phyloP scores from a whole-genome alignment of 495 filamentous ascomycete genomes.

The Lophiotrema nucula region DNA sequence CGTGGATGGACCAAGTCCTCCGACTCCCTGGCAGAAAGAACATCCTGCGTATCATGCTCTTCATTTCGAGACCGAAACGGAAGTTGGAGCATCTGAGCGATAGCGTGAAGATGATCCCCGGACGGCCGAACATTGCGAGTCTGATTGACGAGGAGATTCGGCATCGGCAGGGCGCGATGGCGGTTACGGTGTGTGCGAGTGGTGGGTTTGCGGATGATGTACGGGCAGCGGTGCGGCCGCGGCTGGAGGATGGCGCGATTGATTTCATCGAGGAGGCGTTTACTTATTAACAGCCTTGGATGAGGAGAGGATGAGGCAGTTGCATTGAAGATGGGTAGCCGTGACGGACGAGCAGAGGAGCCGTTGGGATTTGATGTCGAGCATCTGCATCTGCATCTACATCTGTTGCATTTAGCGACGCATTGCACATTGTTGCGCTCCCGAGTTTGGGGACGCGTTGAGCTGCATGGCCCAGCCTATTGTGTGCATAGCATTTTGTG shows the following conservation, averaged over 20 bases:
- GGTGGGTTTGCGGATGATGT: constrained; percentile 90
- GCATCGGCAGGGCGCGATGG: constrained; percentile 73
- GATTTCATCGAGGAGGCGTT: constrained; percentile 97
- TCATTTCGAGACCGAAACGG: constrained; percentile 79
- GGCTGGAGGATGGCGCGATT: constrained; percentile 63
- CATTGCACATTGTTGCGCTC: too few species aligned
- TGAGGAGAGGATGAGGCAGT: too few species aligned
- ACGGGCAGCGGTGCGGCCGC: constrained; percentile 63
- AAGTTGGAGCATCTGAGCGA: constrained; percentile 78
- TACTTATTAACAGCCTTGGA: constrained; percentile 59
- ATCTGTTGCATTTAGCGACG: too few species aligned
- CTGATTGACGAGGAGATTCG: constrained; percentile 78
- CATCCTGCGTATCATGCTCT: constrained; percentile 79
- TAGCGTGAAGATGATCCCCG: constrained; percentile 88
- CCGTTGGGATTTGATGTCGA: too few species aligned
- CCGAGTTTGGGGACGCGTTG: too few species aligned
- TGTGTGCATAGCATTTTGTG: too few species aligned
- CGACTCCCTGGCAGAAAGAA: constrained; percentile 79
- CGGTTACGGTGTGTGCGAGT: constrained; percentile 85
- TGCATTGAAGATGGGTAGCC: too few species aligned
- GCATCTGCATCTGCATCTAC: too few species aligned
- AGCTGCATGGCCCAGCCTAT: too few species aligned
- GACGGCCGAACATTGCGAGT: constrained; percentile 55
- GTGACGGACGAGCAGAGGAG: too few species aligned
- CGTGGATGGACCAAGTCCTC: constrained; percentile 95